phyloP scores from a whole-genome alignment of 2,329 filamentous ascomycete genomes.

The Diaporthe aspalathi region DNA sequence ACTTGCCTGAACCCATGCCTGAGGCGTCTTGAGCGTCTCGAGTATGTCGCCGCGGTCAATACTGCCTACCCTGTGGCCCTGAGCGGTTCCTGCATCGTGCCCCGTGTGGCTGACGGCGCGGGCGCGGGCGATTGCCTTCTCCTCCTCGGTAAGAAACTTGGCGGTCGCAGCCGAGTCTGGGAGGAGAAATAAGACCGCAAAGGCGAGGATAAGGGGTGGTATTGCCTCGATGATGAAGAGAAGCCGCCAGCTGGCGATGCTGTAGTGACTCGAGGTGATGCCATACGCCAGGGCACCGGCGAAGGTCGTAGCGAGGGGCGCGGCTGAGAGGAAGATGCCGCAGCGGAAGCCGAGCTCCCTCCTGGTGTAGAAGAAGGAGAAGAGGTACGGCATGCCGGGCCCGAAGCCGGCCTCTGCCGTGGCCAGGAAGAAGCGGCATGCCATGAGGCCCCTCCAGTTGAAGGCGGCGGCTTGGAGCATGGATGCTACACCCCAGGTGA shows the following conservation, averaged over 20 bases:
- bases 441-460: conserved; percentile 52
- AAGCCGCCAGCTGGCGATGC: conserved; percentile 72
- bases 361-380: conserved; percentile 44
- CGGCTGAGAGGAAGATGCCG: conserved; percentile 76
- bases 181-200: conserved; percentile 65
- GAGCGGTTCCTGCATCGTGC: conserved; percentile 56
- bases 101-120: conserved; percentile 66
- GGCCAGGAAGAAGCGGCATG: conserved; percentile 55
- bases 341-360: conserved; percentile 76
- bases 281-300: conserved; percentile 73
- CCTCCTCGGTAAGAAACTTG: conserved; percentile 65
- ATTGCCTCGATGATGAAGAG: conserved; percentile 75
- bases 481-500: conserved; percentile 47
- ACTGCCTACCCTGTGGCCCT: conserved; percentile 51
- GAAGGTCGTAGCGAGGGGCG: conserved; percentile 75
- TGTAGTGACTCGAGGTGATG: conserved; percentile 66
- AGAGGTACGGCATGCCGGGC: conserved; percentile 44
- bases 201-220: conserved; percentile 66
- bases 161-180: conserved; percentile 65
- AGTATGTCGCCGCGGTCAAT: conserved; percentile 60
- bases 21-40: conserved; percentile 58
- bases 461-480: conserved; percentile 49
- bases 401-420: conserved; percentile 57
- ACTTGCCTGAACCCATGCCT: conserved; percentile 58
- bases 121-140: conserved; percentile 67